phyloP scores from a whole-genome alignment of 148 eudicot species.

The Bassia scoparia region DNA sequence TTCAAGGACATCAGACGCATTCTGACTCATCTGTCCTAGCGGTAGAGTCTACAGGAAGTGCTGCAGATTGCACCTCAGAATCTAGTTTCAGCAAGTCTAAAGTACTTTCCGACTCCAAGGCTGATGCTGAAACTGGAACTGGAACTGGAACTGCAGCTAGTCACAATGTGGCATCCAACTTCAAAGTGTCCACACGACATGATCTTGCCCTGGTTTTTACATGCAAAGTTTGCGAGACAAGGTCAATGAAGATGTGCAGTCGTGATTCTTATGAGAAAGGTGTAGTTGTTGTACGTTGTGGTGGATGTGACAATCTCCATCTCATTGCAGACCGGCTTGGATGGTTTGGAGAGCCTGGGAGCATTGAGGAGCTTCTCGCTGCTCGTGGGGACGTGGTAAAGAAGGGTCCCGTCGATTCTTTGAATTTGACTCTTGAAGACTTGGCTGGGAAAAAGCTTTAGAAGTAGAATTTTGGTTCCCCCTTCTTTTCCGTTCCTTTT shows the following conservation, averaged over 20 bases:
- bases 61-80: conserved; percentile 21
- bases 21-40: conserved; percentile 30
- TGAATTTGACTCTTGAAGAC: conserved; percentile 76
- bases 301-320: conserved; percentile 77
- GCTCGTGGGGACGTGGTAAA: conserved; percentile 75
- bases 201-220: conserved; percentile 86
- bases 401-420: conserved; percentile 57
- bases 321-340: conserved; percentile 79
- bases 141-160: conserved; percentile 26
- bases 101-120: conserved; percentile 19
- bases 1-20: conserved; percentile 38
- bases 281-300: conserved; percentile 79
- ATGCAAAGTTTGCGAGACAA: conserved; percentile 77
- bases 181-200: conserved; percentile 65
- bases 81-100: conserved; percentile 7
- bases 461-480: not conserved
- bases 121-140: conserved; percentile 22
- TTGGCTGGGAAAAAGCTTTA: conserved; percentile 57
- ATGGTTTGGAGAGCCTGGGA: conserved; percentile 77
- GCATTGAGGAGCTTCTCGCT: conserved; percentile 71
- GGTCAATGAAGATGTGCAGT: conserved; percentile 69
- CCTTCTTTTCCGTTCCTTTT: too few relatives aligned
- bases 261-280: conserved; percentile 88
- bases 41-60: conserved; percentile 22
- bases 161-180: conserved; percentile 35